These are phyloP conservation scores for Sindora glabra DNA, from an alignment of 306 rosid species.

Conservation along the genomic window DNA sequence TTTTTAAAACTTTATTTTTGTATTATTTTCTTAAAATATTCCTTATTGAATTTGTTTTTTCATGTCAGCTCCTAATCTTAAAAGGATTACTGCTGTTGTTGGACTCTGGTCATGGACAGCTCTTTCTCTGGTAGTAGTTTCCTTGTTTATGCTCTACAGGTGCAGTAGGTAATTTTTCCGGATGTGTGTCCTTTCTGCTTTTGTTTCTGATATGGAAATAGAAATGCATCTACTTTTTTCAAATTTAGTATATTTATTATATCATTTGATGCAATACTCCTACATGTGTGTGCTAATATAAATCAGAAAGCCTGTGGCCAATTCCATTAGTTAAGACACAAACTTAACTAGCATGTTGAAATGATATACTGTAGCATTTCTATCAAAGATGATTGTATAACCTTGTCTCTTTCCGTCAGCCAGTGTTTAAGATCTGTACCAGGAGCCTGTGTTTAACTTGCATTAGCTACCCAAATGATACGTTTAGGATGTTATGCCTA, in stretches of 20 bases:
- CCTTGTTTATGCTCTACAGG: constrained; percentile 71
- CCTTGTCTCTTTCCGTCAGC: background rate
- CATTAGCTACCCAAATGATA: background rate
- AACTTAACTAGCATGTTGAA: background rate
- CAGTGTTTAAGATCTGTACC: background rate
- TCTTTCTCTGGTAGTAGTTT: constrained; percentile 45
- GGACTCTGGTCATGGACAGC: constrained; percentile 89
- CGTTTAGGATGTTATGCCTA: background rate
- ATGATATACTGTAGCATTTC: background rate
- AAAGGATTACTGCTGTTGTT: constrained; percentile 72
- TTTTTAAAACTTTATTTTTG: no score
- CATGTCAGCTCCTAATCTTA: constrained; percentile 61
- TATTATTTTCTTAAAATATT: background rate
- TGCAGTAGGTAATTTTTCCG: constrained; percentile 68
- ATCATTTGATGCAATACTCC: background rate
- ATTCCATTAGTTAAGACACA: constrained; percentile 1
- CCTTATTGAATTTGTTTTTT: constrained; percentile 22
- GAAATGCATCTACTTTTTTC: background rate
- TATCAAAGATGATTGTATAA: background rate
- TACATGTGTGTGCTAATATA: constrained; percentile 2
- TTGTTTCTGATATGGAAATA: background rate
- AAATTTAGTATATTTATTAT: constrained; percentile 1
- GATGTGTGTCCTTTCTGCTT: constrained; percentile 13
- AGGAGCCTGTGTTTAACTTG: background rate
- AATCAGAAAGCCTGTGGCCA: background rate